A percentile compares a stretch with the other conserved stretches of the same genome.
Conservation (phyloP, 805 yeast genomes). For the Candida pseudoglaebosa region DNA sequence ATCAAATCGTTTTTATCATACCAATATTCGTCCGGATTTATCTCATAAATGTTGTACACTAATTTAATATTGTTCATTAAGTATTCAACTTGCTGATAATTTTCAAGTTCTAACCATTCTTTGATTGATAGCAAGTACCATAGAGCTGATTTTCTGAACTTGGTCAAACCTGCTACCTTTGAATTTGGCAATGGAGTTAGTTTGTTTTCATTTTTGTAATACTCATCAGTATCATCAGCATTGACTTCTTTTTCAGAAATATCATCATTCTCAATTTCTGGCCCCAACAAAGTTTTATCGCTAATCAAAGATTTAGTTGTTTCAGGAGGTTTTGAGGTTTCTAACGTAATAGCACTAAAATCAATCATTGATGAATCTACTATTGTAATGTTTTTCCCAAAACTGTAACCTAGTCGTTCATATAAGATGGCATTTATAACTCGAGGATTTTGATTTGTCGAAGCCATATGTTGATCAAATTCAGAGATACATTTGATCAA, state of each 20-base stretch:
- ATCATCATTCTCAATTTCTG: conserved; percentile 9
- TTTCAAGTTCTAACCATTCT: conserved; percentile 49
- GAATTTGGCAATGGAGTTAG: conserved; percentile 32
- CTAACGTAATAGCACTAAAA: conserved; percentile 1
- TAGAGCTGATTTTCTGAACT: conserved; percentile 69
- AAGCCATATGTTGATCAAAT: conserved; percentile 40
- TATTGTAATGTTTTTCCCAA: conserved; percentile 40
- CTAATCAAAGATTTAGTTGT: neutral
- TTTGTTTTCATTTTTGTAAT: conserved; percentile 31
- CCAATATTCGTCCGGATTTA: conserved; percentile 22
- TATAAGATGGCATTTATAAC: conserved; percentile 42
- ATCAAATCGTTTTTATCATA: conserved; percentile 29
- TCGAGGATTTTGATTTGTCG: conserved; percentile 39
- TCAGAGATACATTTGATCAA: conserved; percentile 44
- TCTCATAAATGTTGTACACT: conserved; percentile 16
- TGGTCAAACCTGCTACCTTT: conserved; percentile 49
- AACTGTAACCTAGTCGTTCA: conserved; percentile 40
- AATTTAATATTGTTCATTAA: conserved; percentile 25
- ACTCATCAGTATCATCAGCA: conserved; percentile 25
- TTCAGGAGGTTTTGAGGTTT: conserved; percentile 1
- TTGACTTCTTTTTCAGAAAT: conserved; percentile 3
- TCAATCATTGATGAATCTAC: conserved; percentile 16
- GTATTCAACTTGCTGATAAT: conserved; percentile 21
- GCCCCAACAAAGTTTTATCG: too few relatives aligned
- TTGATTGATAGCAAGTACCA: conserved; percentile 74